These are phyloP conservation scores for Carex cristatella DNA, from an alignment of 176 grass and related monocot species.

Conservation along the genomic window DNA sequence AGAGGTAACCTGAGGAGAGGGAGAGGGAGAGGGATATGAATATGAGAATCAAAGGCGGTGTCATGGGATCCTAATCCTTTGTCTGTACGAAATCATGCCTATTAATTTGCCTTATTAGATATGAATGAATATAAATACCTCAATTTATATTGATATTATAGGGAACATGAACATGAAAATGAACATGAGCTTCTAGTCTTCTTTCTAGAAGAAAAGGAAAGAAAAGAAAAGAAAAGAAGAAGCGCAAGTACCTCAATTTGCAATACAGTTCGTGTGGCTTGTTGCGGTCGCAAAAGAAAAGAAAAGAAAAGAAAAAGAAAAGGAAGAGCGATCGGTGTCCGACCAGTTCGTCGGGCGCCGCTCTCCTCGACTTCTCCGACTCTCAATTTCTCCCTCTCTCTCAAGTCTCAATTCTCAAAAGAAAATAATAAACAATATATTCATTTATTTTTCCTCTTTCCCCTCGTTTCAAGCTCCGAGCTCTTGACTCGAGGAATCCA, in stretches of 20 bases:
- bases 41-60: neutral
- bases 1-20: neutral
- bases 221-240: too few relatives aligned
- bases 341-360: conserved; percentile 9
- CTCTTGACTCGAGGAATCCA: too few relatives aligned
- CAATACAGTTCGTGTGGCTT: neutral
- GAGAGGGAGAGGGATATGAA: neutral
- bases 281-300: neutral
- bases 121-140: too few relatives aligned
- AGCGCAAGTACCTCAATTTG: too few relatives aligned
- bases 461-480: neutral
- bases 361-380: neutral
- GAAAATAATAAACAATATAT: neutral
- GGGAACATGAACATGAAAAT: too few relatives aligned
- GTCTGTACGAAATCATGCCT: conserved; percentile 9
- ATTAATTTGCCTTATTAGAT: neutral
- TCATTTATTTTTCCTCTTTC: neutral
- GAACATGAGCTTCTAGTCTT: too few relatives aligned
- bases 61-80: neutral
- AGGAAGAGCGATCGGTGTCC: neutral
- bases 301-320: too few relatives aligned
- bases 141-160: too few relatives aligned
- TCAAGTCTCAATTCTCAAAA: neutral
- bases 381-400: neutral
- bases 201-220: too few relatives aligned